These are phyloP conservation scores for Sedum album DNA, from an alignment of 164 flowering plant genomes.

Conservation along the genomic window DNA sequence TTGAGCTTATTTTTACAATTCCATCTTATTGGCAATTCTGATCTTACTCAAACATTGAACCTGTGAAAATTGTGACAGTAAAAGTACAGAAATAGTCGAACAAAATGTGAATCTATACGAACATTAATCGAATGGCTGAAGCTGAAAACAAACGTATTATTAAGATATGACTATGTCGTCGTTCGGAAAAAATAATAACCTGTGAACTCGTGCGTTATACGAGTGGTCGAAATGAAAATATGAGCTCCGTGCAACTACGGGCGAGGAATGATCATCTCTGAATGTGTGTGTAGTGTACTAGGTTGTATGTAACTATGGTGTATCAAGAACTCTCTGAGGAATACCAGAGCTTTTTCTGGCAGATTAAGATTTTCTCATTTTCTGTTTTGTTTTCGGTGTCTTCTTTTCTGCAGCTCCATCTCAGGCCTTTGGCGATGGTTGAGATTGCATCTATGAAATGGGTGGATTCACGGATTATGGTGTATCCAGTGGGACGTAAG, in stretches of 20 bases:
- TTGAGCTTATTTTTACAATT: too few relatives aligned
- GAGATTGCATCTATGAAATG: background rate
- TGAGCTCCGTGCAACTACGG: background rate
- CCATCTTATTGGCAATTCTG: too few relatives aligned
- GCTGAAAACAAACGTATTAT: background rate
- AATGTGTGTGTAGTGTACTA: background rate
- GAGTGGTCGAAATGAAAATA: background rate
- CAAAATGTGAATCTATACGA: background rate
- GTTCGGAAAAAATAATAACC: background rate
- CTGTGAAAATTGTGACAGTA: too few relatives aligned
- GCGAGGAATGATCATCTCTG: background rate
- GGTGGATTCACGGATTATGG: background rate
- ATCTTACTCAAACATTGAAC: too few relatives aligned
- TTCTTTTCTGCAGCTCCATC: background rate
- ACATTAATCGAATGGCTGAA: background rate
- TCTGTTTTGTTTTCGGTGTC: background rate
- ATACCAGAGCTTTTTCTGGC: slow-evolving; percentile 89
- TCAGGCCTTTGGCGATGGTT: background rate
- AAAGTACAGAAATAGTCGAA: background rate
- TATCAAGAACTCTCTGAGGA: slow-evolving; percentile 28
- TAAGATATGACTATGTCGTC: background rate
- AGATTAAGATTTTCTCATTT: slow-evolving; percentile 12
- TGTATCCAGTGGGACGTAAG: background rate
- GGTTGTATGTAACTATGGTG: background rate
- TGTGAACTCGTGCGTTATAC: background rate